phyloP scores from a whole-genome alignment of 2,329 filamentous ascomycete species.

The Zopfia rhizophila region DNA sequence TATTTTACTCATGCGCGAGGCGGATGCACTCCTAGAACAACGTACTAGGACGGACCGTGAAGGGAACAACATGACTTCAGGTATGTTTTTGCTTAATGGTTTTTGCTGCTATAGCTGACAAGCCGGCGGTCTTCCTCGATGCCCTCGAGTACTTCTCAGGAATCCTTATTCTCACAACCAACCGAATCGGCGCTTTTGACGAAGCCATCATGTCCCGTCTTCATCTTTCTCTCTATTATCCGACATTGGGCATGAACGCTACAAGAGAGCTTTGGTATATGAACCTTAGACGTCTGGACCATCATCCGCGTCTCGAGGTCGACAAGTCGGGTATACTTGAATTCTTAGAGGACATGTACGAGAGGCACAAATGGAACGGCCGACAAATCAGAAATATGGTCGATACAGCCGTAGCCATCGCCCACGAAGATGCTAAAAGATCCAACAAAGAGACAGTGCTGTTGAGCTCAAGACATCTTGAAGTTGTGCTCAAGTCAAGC shows the following conservation, averaged over 20 bases:
- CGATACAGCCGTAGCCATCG: constrained; percentile 48
- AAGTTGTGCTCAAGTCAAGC: too few species aligned
- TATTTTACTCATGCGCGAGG: constrained; percentile 48
- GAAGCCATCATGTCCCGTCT: constrained; percentile 46
- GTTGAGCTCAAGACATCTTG: too few species aligned
- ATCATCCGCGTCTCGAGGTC: too few species aligned
- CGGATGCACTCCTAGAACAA: constrained; percentile 50
- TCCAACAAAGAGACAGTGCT: too few species aligned
- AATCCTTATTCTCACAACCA: constrained; percentile 39
- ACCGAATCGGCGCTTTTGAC: constrained; percentile 47
- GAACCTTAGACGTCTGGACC: too few species aligned
- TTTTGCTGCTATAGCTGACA: too few species aligned
- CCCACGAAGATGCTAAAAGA: constrained; percentile 10
- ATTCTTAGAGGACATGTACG: too few species aligned
- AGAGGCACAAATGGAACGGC: constrained; percentile 39
- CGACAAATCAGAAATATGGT: constrained; percentile 47
- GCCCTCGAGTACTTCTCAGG: constrained; percentile 55
- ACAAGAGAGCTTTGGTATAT: constrained; percentile 34
- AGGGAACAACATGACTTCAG: constrained; percentile 45
- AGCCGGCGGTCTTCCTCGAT: constrained; percentile 46
- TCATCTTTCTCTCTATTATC: constrained; percentile 48
- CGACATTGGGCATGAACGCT: constrained; percentile 58
- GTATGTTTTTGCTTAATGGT: too few species aligned
- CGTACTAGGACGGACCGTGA: constrained; percentile 39
- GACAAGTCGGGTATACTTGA: too few species aligned